A percentile compares a stretch with the other conserved stretches of the same genome.
These are phyloP conservation scores for Solanum sitiens DNA, from an alignment of 257 asterid species.

Conservation along the genomic window DNA sequence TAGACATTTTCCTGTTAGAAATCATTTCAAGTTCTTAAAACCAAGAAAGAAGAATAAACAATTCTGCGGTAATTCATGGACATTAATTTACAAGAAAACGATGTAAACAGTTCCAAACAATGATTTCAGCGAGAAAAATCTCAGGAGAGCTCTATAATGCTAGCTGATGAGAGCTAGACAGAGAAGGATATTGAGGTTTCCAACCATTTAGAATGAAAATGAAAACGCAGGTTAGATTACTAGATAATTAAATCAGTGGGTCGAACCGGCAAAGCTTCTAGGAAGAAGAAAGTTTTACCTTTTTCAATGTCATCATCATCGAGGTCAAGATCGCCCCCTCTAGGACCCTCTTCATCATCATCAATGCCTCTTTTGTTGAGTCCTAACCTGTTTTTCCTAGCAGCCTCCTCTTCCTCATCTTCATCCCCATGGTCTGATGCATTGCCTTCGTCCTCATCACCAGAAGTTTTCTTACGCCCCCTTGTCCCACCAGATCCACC, in stretches of 20 bases:
- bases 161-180: neutral
- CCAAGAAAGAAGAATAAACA: neutral
- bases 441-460: conserved; percentile 75
- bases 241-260: neutral
- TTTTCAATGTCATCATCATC: conserved; percentile 94
- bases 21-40: neutral
- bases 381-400: conserved; percentile 61
- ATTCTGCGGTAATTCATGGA: neutral
- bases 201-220: neutral
- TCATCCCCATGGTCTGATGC: conserved; percentile 90
- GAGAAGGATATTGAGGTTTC: neutral
- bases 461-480: conserved; percentile 66
- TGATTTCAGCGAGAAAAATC: neutral
- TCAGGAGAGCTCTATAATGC: neutral
- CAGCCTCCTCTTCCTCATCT: conserved; percentile 85
- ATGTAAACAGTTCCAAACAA: neutral
- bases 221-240: neutral
- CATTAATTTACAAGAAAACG: neutral
- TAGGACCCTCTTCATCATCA: conserved; percentile 95
- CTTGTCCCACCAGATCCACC: conserved; percentile 56
- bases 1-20: neutral
- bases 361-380: conserved; percentile 53
- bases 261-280: neutral
- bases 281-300: conserved; percentile 34
- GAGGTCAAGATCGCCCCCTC: conserved; percentile 96